Evolutionary conservation across 73 alveolate species (phyloP).

Genomic region (Durusdinium trenchii): DNA sequence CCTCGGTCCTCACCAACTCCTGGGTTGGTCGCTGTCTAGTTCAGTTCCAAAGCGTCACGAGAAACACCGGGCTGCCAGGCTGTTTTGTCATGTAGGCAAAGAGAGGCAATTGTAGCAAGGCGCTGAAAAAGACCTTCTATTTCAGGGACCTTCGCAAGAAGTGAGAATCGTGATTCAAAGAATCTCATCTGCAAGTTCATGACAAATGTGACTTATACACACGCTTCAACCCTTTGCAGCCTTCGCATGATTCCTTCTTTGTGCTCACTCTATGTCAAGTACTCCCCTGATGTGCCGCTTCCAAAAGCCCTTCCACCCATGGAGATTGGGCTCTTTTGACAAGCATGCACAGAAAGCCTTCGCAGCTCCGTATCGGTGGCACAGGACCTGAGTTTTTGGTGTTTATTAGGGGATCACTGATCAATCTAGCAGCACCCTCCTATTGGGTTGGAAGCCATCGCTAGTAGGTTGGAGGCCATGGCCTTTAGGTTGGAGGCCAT

Average conservation of each 20-base stretch:
- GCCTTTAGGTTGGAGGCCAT: no score
- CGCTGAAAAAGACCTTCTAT: slow-evolving; percentile 65
- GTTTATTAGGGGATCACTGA: no score
- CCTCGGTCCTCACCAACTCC: slow-evolving; percentile 42
- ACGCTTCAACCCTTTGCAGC: no score
- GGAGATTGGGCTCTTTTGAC: not conserved
- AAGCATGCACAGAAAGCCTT: not conserved
- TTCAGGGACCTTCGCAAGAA: slow-evolving; percentile 20
- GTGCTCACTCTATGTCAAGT: not conserved
- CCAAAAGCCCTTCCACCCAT: not conserved
- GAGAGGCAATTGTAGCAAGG: slow-evolving; percentile 55
- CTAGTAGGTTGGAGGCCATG: no score
- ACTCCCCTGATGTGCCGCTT: not conserved
- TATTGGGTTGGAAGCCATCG: no score
- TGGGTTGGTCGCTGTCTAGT: not conserved
- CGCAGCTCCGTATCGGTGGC: not conserved
- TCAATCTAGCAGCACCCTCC: no score
- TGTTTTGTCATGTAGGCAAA: slow-evolving; percentile 44
- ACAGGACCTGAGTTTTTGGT: not conserved
- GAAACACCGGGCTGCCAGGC: not conserved
- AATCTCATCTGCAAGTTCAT: no score
- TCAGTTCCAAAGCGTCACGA: not conserved
- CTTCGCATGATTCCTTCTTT: no score
- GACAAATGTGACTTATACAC: no score
- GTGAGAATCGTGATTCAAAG: not conserved